Base-by-base conservation (phyloP, 2,329 filamentous ascomycete species). In the Talaromyces sp. region DNA sequence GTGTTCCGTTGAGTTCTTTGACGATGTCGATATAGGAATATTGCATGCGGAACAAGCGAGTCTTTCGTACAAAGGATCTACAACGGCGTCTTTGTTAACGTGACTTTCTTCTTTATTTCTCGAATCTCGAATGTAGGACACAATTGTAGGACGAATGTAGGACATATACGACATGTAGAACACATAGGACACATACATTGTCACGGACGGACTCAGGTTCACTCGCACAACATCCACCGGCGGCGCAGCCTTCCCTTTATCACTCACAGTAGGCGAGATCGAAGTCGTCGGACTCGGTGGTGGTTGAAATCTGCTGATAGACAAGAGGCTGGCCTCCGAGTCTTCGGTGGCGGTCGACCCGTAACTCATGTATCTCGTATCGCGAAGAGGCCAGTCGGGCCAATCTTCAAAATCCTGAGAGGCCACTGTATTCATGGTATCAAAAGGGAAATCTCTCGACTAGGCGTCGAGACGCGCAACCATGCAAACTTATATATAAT, bases 11-110 rank as follows among this genome's bases (percentile, higher is more conserved):
- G 8, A 70, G 67, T 67, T 79, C 77, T 63, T 78, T 79, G 67
- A 75, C 75, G 38, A 80, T 72, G 62, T 79, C 76, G 65, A 80
- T 76, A 58, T 71, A 75, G 2, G 70, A 72, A 61, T 78, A 80
- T 60, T 73, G 76, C 31, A 80, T 64, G 64, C 77, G 78, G 70
- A 80, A 80, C 5, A 78, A 64, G 60, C 77, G 75, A 22, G 71
- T 73, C 49, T 73, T 75, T 54, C 77, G 76, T 22, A 77, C 70
- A 61, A 80, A 80, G 1, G 78, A 78, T 59, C 77, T 79, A 61
- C 15, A n/a, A 29, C 29, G 6, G 59, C 22, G 13, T 4, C 36
- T 58, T 45, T 43, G 56, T 59, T 45, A 59, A 27, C 19, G n/a
- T 36, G 17, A 45, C 5, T 29, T 11, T 15, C 22, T 38, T 38